Base-by-base conservation (phyloP, 1,284 basidiomycete species). In the Inonotus hispidus region DNA sequence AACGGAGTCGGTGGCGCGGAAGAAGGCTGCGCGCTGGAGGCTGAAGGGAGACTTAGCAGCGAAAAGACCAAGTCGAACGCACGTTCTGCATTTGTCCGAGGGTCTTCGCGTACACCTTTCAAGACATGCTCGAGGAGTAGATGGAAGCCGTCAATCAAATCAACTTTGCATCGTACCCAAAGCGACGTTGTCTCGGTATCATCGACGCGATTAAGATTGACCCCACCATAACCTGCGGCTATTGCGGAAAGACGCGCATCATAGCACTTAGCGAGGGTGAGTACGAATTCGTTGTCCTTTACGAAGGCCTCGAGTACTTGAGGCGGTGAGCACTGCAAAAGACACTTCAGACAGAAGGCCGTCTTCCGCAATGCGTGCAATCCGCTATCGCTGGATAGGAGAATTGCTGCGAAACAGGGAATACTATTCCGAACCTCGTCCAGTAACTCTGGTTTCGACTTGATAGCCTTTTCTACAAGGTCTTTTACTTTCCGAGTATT, bases 111-210 rank as follows among this genome's bases (percentile, higher is more conserved):
- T 67, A 88, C 67, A 60, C 81, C 79, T 13, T 74, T 73, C 16
- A 88, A 68, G 50, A 86, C 73, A 1, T 75, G 71, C 29, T 74
- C 73, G 45, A 88, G 65, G 46, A 88, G 68, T 54, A 83, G 68
- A 65, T 90, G 87, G 69, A 88, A 87, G 13, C 77, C 70, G 65
- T 90, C 88, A 25, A 91, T 70, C 19, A 90, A 71, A n/a, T 82
- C 79, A 5, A 86, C 82, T 72, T 90, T 90, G 6, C 59, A 61
- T 43, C 39, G 21, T 19, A 61, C 27, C 63, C 63, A 64, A 23
- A 58, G 23, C 3, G 35, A 23, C 3, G 45, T 56, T 19, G 57
- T 59, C 4, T 59, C 61, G 11, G 85, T 85, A 60, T 85, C 81
- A 3, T 90, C 74, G 79, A 83, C 87, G 21, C 74, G 75, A 65